Base-by-base conservation (phyloP, 495 filamentous ascomycete genomes). In the Aspergillus cristatus region DNA sequence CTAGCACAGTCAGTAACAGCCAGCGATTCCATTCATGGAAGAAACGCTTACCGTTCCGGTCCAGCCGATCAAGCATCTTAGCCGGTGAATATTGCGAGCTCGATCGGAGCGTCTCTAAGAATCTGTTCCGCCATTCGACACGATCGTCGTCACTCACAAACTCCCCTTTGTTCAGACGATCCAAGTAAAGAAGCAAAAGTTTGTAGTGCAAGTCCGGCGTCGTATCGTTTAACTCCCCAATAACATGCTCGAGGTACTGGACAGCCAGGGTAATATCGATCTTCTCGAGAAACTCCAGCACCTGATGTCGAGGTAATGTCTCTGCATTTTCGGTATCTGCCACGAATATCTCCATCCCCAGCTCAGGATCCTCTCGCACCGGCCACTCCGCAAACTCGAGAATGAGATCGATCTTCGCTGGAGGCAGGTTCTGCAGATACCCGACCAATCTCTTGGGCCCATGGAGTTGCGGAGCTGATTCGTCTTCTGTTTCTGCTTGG, bases 251-350 rank as follows among this genome's bases (percentile, higher is more conserved):
- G 11, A 99, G 68, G 56, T 99, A 99, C 41, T 62, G 71, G 34
- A 86, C 74, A 17, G 88, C 86, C 15, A 97, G 70, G 18, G 66
- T 63, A 4, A 58, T 46, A 51, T 94, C 77, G 28, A 93, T 78
- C 0, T 58, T 58, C 29, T 78, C 65, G 13, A 99, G 61, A 44
- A 88, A 96, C 17, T 68, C 58, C 16, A 94, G 58, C 0, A 97
- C 87, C 40, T 56, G 72, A 15, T 82, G 67, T 33, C 91, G 71
- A 6, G 89, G 86, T 4, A 97, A 54, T 1, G 81, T 89, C 63
- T 97, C 90, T 1, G 91, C 89, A 53, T 94, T 95, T 50, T 95
- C 87, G 11, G 86, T 88, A 54, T 99, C 93, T 6, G 85, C 83
- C 1, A 94, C 54, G 62, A 99, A 99, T 3, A 97, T 70, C 41